Evolutionary conservation across 345 rosid species (phyloP).

Genomic region (Psidium friedrichsthalianum): DNA sequence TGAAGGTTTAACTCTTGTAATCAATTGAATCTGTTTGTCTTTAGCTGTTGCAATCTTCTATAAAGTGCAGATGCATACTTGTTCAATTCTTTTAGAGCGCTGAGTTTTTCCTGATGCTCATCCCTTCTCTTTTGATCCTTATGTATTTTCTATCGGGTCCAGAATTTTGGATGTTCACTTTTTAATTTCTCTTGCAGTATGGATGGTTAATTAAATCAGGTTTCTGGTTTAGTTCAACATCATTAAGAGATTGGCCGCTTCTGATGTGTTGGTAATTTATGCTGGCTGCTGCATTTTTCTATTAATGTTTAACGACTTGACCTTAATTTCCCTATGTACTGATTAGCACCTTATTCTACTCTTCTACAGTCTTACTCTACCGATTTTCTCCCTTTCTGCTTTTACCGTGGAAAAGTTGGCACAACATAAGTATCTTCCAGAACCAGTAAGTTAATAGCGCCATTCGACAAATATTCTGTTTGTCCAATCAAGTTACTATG

Average conservation of each 20-base stretch:
- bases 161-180: background rate
- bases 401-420: slow-evolving; percentile 69
- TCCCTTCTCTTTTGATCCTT: background rate
- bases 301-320: background rate
- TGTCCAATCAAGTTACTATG: background rate
- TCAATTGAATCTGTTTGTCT: background rate
- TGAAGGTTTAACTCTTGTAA: slow-evolving; percentile 50
- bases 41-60: background rate
- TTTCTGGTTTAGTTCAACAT: slow-evolving; percentile 89
- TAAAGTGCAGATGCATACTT: background rate
- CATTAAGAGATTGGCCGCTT: slow-evolving; percentile 95
- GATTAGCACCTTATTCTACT: background rate
- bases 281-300: background rate
- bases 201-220: slow-evolving; percentile 88
- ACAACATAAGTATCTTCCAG: slow-evolving; percentile 39
- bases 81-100: background rate
- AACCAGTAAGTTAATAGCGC: slow-evolving; percentile 41
- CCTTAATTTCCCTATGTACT: background rate
- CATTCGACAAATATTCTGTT: background rate
- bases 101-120: background rate
- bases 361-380: slow-evolving; percentile 75
- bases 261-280: slow-evolving; percentile 87
- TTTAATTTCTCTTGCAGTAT: slow-evolving; percentile 43
- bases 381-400: slow-evolving; percentile 69
- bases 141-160: background rate